These are phyloP conservation scores for Triadica sebifera DNA, from an alignment of 345 rosid genomes.

Conservation along the genomic window DNA sequence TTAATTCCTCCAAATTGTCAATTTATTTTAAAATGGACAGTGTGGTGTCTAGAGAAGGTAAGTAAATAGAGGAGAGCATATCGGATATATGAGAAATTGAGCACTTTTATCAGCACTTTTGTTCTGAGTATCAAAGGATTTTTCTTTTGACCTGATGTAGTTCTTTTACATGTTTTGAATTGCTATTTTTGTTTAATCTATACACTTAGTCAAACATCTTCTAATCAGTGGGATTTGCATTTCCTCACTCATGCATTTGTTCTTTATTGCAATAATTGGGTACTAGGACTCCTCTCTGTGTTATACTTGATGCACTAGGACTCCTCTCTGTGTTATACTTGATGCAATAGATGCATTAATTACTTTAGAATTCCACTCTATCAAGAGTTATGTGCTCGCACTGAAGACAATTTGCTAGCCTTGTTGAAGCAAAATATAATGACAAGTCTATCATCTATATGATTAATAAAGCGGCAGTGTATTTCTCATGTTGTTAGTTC, in stretches of 20 bases:
- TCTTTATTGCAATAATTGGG: not conserved
- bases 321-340: slow-evolving; percentile 1
- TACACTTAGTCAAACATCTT: not conserved
- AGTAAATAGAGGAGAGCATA: not conserved
- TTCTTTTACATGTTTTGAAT: not conserved
- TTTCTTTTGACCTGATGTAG: not conserved
- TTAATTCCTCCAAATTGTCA: not conserved
- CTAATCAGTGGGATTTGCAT: not conserved
- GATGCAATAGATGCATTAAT: not conserved
- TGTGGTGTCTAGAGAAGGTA: not conserved
- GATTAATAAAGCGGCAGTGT: not conserved
- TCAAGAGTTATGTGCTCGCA: not conserved
- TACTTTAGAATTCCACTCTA: not conserved
- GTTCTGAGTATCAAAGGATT: not conserved
- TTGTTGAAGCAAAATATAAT: not conserved
- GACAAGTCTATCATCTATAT: not conserved
- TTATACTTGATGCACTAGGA: not conserved
- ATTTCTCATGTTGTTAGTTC: not conserved
- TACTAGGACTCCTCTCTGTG: not conserved
- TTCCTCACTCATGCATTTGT: not conserved
- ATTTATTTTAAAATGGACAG: not conserved
- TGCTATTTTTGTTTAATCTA: not conserved
- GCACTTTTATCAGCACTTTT: not conserved
- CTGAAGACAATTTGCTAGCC: not conserved
- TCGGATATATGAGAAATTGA: slow-evolving; percentile 5